Conservation (phyloP, 306 rosid species). For the Quillaja saponaria region DNA sequence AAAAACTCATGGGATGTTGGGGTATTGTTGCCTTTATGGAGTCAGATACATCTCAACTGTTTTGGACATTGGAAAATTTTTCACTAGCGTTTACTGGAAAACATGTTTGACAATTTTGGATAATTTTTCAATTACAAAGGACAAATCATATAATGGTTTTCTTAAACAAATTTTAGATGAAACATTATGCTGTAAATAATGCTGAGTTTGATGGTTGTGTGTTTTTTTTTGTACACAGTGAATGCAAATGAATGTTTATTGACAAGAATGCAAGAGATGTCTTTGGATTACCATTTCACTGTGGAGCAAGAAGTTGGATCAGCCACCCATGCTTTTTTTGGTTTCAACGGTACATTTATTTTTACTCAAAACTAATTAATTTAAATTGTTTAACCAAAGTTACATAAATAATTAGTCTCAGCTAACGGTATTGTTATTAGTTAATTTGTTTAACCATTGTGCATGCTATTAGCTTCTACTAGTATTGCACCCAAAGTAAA, state of each 20-base stretch:
- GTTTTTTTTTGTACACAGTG: conserved; percentile 50
- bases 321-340: conserved; percentile 97
- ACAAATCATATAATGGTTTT: no score
- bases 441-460: background rate
- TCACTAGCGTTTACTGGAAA: background rate
- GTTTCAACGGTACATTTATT: conserved; percentile 71
- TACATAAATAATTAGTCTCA: no score
- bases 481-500: no score
- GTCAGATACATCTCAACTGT: background rate
- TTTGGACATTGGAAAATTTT: conserved; percentile 23
- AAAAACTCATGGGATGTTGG: conserved; percentile 27
- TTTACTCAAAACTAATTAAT: background rate
- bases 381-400: background rate
- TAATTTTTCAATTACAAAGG: no score
- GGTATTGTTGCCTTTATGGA: conserved; percentile 14
- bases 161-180: no score
- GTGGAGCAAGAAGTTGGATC: conserved; percentile 99
- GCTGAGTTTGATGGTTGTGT: no score
- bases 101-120: no score
- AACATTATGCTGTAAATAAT: no score
- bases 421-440: background rate
- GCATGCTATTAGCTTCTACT: no score
- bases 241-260: conserved; percentile 82
- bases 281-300: conserved; percentile 93
- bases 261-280: conserved; percentile 99